Base-by-base conservation (phyloP, 1,284 basidiomycete species). In the Trichosporon coremiiforme region DNA sequence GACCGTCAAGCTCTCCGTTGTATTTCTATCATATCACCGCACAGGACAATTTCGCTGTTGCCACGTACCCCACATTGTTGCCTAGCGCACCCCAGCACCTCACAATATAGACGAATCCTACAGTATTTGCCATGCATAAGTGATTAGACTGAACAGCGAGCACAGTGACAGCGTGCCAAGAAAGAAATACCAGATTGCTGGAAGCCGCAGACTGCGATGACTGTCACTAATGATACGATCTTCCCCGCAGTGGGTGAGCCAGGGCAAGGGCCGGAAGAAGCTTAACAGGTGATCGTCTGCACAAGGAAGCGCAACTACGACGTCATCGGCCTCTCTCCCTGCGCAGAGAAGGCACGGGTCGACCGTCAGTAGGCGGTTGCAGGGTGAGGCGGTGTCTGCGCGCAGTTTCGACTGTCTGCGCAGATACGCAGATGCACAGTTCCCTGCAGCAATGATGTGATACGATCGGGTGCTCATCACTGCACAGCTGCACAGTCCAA, bases 31-130 rank as follows among this genome's bases (percentile, higher is more conserved):
- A 45, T 60, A 45, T 53, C 50, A 25, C 25, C 25, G 25, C 25
- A 25, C 50, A 53, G 50, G n/a, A 55, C n/a, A 41, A 66, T n/a
- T 17, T 53, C 50, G 50, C 50, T 53, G 50, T 53, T 53, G 50
- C 22, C 50, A 53, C 50, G 22, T 22, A 53, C 50, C 50, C 41
- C 41, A n/a, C 50, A 53, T 53, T 53, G 50, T 53, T 53, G 22
- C 50, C 50, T 53, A 53, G 50, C 50, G 50, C 50, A 53, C n/a
- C 17, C 22, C 36, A 38, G 20, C 50, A 20, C 50, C 36, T 25
- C 50, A 10, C 50, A 20, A 25, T 22, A 50, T 53, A 53, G 50
- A 53, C 20, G n/a, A n/a, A 53, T 53, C 22, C 50, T 25, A 25
- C 50, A 25, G 50, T 53, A 22, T 22, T 53, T 53, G 50, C 50